These are phyloP conservation scores for Botryotinia globosa DNA, from an alignment of 2,329 filamentous ascomycete genomes.

Conservation along the genomic window DNA sequence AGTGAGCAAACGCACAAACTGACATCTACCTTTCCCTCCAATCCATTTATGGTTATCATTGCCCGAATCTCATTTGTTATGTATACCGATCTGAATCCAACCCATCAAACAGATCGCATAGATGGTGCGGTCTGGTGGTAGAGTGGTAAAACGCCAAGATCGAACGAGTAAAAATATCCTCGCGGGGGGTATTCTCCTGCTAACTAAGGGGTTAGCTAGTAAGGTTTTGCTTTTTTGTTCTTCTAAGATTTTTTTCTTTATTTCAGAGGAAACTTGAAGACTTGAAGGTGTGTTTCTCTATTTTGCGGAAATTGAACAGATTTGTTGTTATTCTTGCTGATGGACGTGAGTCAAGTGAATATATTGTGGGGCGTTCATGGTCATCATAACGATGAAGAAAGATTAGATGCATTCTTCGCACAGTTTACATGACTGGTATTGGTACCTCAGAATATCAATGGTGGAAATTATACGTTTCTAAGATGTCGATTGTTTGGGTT, in stretches of 20 bases:
- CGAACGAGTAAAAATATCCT: neutral
- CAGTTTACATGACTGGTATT: neutral
- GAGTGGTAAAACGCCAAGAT: neutral
- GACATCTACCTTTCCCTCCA: neutral
- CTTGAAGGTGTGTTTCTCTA: neutral
- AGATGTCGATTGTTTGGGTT: neutral
- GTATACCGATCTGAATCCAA: neutral
- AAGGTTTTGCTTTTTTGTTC: neutral
- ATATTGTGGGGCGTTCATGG: neutral
- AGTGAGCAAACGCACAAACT: neutral
- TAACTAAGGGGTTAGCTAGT: neutral
- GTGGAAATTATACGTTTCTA: neutral
- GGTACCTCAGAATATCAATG: neutral
- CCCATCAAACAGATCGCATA: neutral
- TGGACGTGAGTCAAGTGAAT: neutral
- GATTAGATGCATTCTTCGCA: neutral
- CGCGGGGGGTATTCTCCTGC: neutral
- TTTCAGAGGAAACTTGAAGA: neutral
- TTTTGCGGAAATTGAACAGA: neutral
- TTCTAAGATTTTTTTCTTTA: neutral
- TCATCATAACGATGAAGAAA: neutral
- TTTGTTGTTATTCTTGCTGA: neutral
- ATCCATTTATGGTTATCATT: neutral
- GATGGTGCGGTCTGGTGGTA: neutral
- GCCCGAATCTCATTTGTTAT: neutral